phyloP scores from a whole-genome alignment of 163 green algal species.

The Scenedesmus sp. region DNA sequence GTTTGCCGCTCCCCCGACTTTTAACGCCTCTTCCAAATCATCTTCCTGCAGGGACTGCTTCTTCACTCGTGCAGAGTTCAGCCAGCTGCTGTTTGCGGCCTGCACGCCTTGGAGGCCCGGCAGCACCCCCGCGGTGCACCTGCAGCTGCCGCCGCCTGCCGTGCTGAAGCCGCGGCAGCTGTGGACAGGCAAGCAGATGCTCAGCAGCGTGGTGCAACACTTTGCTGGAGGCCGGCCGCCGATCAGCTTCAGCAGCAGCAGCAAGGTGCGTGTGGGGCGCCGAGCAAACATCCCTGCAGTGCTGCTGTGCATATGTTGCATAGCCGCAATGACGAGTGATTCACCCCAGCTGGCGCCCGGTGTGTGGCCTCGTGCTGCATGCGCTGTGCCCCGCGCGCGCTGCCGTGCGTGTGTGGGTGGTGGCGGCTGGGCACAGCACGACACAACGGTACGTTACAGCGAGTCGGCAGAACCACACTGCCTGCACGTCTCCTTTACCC shows the following conservation, averaged over 20 bases:
- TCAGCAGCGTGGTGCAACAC: conserved; percentile 79
- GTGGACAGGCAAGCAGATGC: conserved; percentile 98
- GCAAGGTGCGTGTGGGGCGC: conserved; percentile 80
- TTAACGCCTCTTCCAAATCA: too few relatives aligned
- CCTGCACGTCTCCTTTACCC: conserved; percentile 34
- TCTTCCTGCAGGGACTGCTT: conserved; percentile 82
- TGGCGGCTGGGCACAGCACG: background rate
- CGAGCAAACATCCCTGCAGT: background rate
- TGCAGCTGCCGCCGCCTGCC: conserved; percentile 77
- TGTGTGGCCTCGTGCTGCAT: background rate
- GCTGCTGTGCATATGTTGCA: background rate
- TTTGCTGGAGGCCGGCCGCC: conserved; percentile 85
- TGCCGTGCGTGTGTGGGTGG: conserved; percentile 1
- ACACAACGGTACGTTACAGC: conserved; percentile 33
- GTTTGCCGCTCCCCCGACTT: too few relatives aligned
- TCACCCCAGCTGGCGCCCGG: background rate
- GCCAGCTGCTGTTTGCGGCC: conserved; percentile 83
- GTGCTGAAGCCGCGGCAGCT: conserved; percentile 90
- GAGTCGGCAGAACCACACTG: conserved; percentile 15
- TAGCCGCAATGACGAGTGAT: background rate
- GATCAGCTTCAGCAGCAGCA: conserved; percentile 78
- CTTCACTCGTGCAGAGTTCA: conserved; percentile 81
- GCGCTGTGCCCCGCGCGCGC: background rate
- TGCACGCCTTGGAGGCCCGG: conserved; percentile 61
- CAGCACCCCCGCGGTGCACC: conserved; percentile 23